phyloP scores from a whole-genome alignment of 2,329 filamentous ascomycete species.

The Eutypella sp. region DNA sequence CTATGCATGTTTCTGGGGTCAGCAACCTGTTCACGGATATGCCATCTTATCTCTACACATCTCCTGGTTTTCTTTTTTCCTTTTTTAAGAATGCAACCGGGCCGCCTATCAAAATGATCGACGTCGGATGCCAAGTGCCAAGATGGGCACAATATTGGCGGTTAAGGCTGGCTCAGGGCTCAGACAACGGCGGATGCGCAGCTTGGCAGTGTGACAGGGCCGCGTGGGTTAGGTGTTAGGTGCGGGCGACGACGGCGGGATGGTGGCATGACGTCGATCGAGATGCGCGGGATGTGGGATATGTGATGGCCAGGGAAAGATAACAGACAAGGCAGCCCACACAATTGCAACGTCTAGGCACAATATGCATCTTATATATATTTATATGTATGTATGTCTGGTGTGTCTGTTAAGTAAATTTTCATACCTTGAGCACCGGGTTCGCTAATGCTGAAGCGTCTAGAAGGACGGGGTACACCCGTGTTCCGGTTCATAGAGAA shows the following conservation, averaged over 20 bases:
- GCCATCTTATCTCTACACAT: not conserved
- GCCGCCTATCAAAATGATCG: not conserved
- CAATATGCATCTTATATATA: no score
- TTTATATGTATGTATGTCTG: not conserved
- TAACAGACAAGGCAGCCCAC: no score
- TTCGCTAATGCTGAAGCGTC: constrained; percentile 56
- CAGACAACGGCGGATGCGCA: not conserved
- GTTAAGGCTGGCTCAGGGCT: not conserved
- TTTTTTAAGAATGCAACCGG: no score
- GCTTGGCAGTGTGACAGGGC: not conserved
- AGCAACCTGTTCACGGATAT: not conserved
- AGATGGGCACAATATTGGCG: not conserved
- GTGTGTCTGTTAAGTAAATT: no score
- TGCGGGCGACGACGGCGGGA: not conserved
- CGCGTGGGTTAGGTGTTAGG: not conserved
- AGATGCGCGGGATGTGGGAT: not conserved
- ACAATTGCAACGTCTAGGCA: no score
- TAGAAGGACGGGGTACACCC: constrained; percentile 50
- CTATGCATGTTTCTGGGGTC: constrained; percentile 42
- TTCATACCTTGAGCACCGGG: constrained; percentile 53
- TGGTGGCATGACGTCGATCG: not conserved
- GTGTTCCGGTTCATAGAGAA: constrained; percentile 65
- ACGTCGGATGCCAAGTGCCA: not conserved
- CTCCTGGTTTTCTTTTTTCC: not conserved
- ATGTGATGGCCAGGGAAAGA: no score